Conservation (phyloP, 192 early-diverging fungal genomes). For the Entomortierella lignicola region DNA sequence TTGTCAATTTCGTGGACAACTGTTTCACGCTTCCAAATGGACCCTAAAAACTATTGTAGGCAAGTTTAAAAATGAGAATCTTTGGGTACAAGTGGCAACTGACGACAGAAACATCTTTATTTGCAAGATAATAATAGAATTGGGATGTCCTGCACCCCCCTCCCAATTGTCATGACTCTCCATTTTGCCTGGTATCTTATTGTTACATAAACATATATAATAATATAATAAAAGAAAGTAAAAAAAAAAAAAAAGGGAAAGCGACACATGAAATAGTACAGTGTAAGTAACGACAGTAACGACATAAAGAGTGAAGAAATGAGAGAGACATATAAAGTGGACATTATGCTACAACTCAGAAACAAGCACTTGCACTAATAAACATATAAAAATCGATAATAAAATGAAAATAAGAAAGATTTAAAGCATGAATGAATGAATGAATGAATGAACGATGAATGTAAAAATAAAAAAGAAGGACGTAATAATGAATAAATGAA, state of each 20-base stretch:
- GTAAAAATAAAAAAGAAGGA: conserved; percentile 1
- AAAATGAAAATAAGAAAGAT: neutral
- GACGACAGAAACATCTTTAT: neutral
- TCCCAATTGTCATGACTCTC: neutral
- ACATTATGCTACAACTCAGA: neutral
- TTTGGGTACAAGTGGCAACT: neutral
- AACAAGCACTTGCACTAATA: neutral
- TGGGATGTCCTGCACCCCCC: conserved; percentile 8
- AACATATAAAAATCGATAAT: neutral
- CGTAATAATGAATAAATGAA: too few species aligned
- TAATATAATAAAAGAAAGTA: neutral
- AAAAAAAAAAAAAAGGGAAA: neutral
- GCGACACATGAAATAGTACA: neutral
- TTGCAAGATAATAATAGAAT: conserved; percentile 1
- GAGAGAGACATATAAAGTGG: too few species aligned
- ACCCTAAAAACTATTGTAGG: too few species aligned
- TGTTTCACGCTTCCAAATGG: too few species aligned
- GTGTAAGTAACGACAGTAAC: neutral
- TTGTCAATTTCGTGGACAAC: too few species aligned
- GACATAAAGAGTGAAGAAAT: neutral
- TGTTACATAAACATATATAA: neutral
- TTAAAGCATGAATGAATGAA: neutral
- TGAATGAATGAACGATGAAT: neutral
- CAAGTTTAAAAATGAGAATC: too few species aligned
- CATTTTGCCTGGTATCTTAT: neutral